Conservation (phyloP, 768 basidiomycete species). For the Lanmaoa rubissima region DNA sequence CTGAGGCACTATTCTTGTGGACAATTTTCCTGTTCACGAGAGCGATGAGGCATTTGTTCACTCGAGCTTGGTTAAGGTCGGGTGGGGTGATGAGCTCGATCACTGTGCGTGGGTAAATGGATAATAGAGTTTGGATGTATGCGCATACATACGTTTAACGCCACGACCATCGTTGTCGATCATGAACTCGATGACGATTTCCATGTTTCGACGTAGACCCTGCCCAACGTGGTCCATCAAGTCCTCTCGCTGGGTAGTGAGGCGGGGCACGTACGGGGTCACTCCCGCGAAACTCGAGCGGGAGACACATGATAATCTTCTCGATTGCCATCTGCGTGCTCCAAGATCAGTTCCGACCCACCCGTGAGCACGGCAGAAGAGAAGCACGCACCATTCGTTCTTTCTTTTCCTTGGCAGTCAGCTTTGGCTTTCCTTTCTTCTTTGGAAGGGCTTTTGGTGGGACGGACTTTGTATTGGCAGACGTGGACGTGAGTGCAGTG, state of each 20-base stretch:
- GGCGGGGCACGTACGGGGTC: slow-evolving; percentile 63
- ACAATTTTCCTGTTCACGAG: slow-evolving; percentile 86
- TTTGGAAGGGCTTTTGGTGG: slow-evolving; percentile 41
- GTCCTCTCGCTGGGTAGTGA: not conserved
- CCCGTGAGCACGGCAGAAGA: not conserved
- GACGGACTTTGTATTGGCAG: slow-evolving; percentile 38
- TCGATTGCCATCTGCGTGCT: slow-evolving; percentile 55
- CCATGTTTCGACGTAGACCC: slow-evolving; percentile 75
- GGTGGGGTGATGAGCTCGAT: slow-evolving; percentile 74
- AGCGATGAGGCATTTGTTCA: slow-evolving; percentile 92
- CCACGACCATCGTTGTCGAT: slow-evolving; percentile 62
- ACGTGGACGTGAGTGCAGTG: slow-evolving; percentile 23
- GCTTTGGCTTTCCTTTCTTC: slow-evolving; percentile 62
- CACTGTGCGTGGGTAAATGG: slow-evolving; percentile 44
- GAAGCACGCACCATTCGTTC: slow-evolving; percentile 60
- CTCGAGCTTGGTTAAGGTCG: slow-evolving; percentile 84
- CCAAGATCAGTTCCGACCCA: not conserved
- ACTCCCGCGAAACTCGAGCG: slow-evolving; percentile 86
- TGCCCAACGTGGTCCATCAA: slow-evolving; percentile 27
- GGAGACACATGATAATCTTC: slow-evolving; percentile 69
- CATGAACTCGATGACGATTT: slow-evolving; percentile 73
- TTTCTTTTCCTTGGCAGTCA: slow-evolving; percentile 80
- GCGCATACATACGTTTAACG: slow-evolving; percentile 53
- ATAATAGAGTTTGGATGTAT: not conserved
- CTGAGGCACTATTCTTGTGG: slow-evolving; percentile 66